phyloP scores from a whole-genome alignment of 768 basidiomycete genomes.

The Calocybe gangraenosa region DNA sequence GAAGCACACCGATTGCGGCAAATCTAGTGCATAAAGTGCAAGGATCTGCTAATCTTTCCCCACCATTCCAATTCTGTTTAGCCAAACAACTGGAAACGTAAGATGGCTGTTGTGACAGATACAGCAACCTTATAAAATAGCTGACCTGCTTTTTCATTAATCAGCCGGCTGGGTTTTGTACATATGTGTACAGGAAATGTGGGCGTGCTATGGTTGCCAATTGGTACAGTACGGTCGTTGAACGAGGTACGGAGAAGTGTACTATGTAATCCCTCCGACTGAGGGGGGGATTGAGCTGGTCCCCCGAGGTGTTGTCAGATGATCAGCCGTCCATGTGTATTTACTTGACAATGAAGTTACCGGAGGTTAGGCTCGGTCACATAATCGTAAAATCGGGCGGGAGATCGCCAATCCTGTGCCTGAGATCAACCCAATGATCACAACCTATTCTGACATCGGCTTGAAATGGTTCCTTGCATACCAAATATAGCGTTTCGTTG shows the following conservation, averaged over 20 bases:
- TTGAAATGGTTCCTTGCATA: slow-evolving; percentile 5
- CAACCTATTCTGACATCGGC: slow-evolving; percentile 3
- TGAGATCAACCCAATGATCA: slow-evolving; percentile 14
- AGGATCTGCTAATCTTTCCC: slow-evolving; percentile 4
- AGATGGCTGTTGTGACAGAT: slow-evolving; percentile 4
- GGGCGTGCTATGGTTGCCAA: background rate
- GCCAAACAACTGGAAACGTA: slow-evolving; percentile 2
- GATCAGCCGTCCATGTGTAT: slow-evolving; percentile 16
- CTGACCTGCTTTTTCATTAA: slow-evolving; percentile 9
- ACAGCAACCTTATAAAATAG: background rate
- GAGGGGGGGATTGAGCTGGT: background rate
- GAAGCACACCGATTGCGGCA: slow-evolving; percentile 8
- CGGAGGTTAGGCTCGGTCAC: slow-evolving; percentile 11
- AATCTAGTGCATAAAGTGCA: slow-evolving; percentile 1
- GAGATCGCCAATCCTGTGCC: slow-evolving; percentile 18
- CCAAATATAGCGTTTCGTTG: slow-evolving; percentile 6
- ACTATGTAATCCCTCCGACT: background rate
- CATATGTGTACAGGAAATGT: slow-evolving; percentile 7
- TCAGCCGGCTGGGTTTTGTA: slow-evolving; percentile 4
- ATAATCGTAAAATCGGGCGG: slow-evolving; percentile 14
- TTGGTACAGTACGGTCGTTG: background rate
- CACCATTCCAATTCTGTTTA: background rate
- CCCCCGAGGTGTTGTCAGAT: background rate
- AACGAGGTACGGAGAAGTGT: background rate
- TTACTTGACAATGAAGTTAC: slow-evolving; percentile 9